Base-by-base conservation (phyloP, 176 grass and related monocot species). In the Avena sativa region DNA sequence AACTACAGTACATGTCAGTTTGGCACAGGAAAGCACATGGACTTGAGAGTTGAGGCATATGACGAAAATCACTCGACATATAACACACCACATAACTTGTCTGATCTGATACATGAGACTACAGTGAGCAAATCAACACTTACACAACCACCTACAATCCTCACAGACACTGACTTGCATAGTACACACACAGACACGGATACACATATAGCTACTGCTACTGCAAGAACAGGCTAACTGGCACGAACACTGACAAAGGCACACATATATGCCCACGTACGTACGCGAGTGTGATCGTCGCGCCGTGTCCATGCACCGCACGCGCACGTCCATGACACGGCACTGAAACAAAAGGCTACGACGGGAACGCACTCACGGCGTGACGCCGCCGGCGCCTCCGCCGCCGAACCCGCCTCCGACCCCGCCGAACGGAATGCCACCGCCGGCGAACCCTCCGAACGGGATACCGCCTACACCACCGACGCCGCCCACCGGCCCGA, bases 381-480 rank as follows among this genome's bases (percentile, higher is more conserved):
- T 83, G 52, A 50, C 79, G 46, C 83, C 83, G 7, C 88, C 84
- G 2, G 73, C 83, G 19, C 82, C 88, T 16, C 26, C 40, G 2
- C 81, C 67, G 4, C 90, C 89, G 55, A 52, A 79, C 3, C 92
- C 89, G 2, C 80, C 79, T 2, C 83, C 76, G 58, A 81, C 0
- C 12, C 69, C 79, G 13, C 58, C 80, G 43, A 86, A 61, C 40
- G 71, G 83, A 40, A 14, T 23, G 14, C 88, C 63, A 3, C 83
- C 83, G 3, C 58, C 77, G 0, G 12, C 76, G 52, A 86, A 86
- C 0, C 89, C 89, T 1, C 85, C 80, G 47, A 91, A 26, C 9
- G 57, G 74, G 12, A 71, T 62, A 10, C 79, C 1, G 30, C 81
- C 65, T 25, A 68, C 20, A 23, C 83, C 83, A 9, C 78, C 71